Evolutionary conservation across 441 rosid species (phyloP), one percentile per base, ranked within the genome.

Genomic region (Omphalea diandra): DNA sequence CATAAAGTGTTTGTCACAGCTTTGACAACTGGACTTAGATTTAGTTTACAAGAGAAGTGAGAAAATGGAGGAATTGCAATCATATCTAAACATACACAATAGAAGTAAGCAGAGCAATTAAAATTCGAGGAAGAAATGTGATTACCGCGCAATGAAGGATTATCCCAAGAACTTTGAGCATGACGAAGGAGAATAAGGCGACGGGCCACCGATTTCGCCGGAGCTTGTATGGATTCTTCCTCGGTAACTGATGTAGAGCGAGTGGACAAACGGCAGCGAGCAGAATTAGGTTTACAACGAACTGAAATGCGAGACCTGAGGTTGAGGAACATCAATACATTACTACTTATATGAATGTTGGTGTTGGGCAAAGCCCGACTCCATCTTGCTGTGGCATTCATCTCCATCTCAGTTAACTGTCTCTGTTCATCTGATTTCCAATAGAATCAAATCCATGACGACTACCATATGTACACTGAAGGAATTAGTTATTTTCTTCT

Each of bases 181-280:
- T 94, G 98, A 60, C 98, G 97, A 60, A 90, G 97, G 62, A 91
- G 87, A 75, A 94, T 86, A 70, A 94, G 97, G 44, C 97, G 97
- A 61, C 98, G 97, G 72, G 82, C 63, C 54, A 80, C 76, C 31
- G 83, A 63, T 22, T 79, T 31, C 5, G 86, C 17, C 17, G 65
- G 46, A 31, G 35, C 36, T 54, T 41, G 46, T 60, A 33, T 57
- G 12, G 52, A 14, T 31, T 44, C 52, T 33, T 47, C 66, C 56
- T 18, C 46, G 31, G 22, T 57, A 8, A 33, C 67, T 1, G 50
- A 15, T 12, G 52, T n/a, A 15, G 10, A 32, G 55, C 8, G 12
- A 2, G 43, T 11, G 18, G 55, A 32, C 9, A 57, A 44, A 6
- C 66, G 33, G 17, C 14, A 33, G 27, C 7, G 7, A 18, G 65